phyloP scores from a whole-genome alignment of 2,329 filamentous ascomycete genomes.

The Pseudogymnoascus sp. region DNA sequence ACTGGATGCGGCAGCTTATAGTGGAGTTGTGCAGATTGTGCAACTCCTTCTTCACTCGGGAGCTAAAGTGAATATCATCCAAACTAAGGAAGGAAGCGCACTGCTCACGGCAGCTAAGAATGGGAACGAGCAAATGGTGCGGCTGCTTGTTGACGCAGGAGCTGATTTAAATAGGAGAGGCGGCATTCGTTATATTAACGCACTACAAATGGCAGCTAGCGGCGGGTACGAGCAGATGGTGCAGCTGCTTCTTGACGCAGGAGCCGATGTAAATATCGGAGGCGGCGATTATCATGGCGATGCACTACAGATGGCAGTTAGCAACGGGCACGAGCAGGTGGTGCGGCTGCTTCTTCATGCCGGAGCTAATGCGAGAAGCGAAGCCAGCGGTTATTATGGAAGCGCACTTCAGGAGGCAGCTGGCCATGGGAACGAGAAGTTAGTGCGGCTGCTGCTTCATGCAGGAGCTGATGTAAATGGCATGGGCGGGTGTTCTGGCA shows the following conservation, averaged over 20 bases:
- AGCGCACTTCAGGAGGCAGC: no score
- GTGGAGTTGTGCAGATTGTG: constrained; percentile 14
- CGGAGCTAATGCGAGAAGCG: no score
- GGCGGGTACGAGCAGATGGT: constrained; percentile 8
- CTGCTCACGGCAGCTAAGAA: neutral
- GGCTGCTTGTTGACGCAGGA: constrained; percentile 11
- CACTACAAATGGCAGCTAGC: neutral
- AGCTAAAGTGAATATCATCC: neutral
- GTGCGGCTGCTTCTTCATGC: constrained; percentile 8
- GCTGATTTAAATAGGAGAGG: constrained; percentile 11
- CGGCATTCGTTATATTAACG: neutral
- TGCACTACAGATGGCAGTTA: neutral
- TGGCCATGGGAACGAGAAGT: neutral
- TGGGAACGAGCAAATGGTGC: neutral
- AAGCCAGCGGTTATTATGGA: no score
- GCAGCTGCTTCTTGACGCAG: constrained; percentile 8
- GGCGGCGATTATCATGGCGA: constrained; percentile 7
- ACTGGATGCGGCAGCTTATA: neutral
- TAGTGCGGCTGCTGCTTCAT: constrained; percentile 8
- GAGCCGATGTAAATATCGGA: constrained; percentile 19
- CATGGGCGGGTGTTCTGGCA: no score
- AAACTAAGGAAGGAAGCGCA: neutral
- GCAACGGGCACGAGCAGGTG: constrained; percentile 10
- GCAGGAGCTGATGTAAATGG: constrained; percentile 19
- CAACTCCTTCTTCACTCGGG: constrained; percentile 13